These are phyloP conservation scores for Tricholoma sp. DNA, from an alignment of 768 basidiomycete species.

Conservation along the genomic window DNA sequence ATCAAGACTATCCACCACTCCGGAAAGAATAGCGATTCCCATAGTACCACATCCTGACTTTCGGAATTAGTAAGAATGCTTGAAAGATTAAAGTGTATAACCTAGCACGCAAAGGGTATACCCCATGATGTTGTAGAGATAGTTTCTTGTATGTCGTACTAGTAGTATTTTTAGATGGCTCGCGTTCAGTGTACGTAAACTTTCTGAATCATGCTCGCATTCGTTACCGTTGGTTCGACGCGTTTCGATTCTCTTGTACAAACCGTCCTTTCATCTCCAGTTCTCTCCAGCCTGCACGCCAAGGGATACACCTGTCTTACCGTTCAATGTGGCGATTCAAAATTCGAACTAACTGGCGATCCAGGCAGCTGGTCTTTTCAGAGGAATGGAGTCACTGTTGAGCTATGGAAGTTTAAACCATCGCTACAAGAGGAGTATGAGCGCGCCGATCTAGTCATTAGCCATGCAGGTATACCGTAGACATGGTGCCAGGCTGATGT, in stretches of 20 bases:
- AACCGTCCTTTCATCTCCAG: constrained; percentile 48
- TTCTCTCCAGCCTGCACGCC: constrained; percentile 46
- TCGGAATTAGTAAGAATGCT: constrained; percentile 13
- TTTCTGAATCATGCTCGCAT: constrained; percentile 35
- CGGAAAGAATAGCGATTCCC: constrained; percentile 94
- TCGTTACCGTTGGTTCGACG: constrained; percentile 91
- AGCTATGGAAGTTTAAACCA: constrained; percentile 71
- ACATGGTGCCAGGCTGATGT: constrained; percentile 1
- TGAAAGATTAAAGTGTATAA: constrained; percentile 18
- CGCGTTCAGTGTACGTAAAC: too few relatives aligned
- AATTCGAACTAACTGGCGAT: constrained; percentile 32
- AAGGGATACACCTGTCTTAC: constrained; percentile 58
- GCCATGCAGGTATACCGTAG: constrained; percentile 77
- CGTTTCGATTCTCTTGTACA: constrained; percentile 74
- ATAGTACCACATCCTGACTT: constrained; percentile 92
- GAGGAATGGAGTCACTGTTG: constrained; percentile 45
- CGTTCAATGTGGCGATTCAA: constrained; percentile 77
- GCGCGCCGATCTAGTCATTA: constrained; percentile 75
- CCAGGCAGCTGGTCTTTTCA: constrained; percentile 22
- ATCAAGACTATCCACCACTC: constrained; percentile 82
- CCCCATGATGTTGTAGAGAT: constrained; percentile 53
- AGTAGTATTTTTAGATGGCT: neutral
- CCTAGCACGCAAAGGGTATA: constrained; percentile 92
- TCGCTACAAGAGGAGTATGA: constrained; percentile 63
- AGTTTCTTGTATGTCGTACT: too few relatives aligned